Base-by-base conservation (phyloP, 129 eudicot species). In the Tanacetum coccineum region DNA sequence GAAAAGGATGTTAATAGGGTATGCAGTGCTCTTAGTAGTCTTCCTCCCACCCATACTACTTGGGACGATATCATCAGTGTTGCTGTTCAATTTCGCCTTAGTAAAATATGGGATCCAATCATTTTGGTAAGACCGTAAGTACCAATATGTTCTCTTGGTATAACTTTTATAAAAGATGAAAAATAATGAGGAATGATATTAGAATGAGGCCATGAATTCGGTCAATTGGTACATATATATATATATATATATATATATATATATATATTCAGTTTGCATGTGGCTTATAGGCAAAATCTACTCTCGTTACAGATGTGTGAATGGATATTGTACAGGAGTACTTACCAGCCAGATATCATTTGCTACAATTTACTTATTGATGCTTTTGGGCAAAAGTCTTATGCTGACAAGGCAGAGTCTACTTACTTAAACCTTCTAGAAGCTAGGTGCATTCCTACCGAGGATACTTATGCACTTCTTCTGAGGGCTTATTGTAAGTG, bases 291-390 rank as follows among this genome's bases (percentile, higher is more conserved):
- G 20, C 60, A 30, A 26, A 30, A 15, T 62, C 6, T 6, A 42
- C 39, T 20, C 14, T 72, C 42, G 22, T n/a, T n/a, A 59, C 95
- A 91, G 97, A n/a, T 91, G 70, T 87, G 95, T 75, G 90, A 80
- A n/a, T 91, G 97, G 97, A 74, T 91, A 75, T 78, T 87, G 82
- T 64, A n/a, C 74, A 75, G 85, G 80, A 91, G 97, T 77, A 74
- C 79, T 45, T 91, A 85, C 80, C 86, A 77, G 81, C 83, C 87
- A 14, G 97, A n/a, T 81, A 55, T 91, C 53, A 81, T 91, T 57
- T 85, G 90, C 94, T 91, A 87, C 93, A 91, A 91, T 81, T 81
- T 75, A 67, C 87, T 91, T 68, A 83, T 91, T 22, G 97, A 91
- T n/a, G 94, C 96, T 44, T 91, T 75, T 68, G 97, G n/a, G 20